These are phyloP conservation scores for Trichophyton equinum DNA, from an alignment of 2,329 filamentous ascomycete species.

Conservation along the genomic window DNA sequence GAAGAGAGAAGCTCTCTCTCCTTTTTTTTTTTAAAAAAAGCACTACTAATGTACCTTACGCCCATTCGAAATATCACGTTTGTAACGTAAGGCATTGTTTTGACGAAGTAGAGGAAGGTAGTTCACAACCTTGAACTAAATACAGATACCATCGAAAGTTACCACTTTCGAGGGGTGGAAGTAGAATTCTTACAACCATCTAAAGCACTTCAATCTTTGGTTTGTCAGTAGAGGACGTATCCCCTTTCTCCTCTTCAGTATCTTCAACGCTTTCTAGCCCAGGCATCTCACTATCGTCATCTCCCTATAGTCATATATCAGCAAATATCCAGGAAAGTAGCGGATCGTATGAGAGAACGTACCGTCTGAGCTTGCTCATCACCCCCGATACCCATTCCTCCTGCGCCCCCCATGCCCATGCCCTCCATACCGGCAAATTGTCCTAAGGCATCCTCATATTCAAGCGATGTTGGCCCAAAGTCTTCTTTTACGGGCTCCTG, in stretches of 20 bases:
- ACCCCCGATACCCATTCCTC: conserved; percentile 64
- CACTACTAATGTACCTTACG: too few relatives aligned
- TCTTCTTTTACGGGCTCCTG: too few relatives aligned
- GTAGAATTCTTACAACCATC: not conserved
- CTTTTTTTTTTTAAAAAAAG: too few relatives aligned
- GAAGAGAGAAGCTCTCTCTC: too few relatives aligned
- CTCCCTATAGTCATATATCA: conserved; percentile 9
- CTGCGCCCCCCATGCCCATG: conserved; percentile 4
- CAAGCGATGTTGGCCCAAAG: too few relatives aligned
- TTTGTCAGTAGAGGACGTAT: conserved; percentile 26
- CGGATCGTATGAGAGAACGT: not conserved
- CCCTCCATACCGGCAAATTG: too few relatives aligned
- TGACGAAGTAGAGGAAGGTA: too few relatives aligned
- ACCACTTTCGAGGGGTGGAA: not conserved
- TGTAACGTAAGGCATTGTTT: too few relatives aligned
- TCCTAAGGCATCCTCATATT: too few relatives aligned
- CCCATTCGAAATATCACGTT: too few relatives aligned
- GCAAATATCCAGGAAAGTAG: not conserved
- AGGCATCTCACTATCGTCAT: conserved; percentile 71
- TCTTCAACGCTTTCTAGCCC: conserved; percentile 49
- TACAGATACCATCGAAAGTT: not conserved
- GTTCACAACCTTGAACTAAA: too few relatives aligned
- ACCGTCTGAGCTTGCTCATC: conserved; percentile 30
- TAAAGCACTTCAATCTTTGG: conserved; percentile 21
- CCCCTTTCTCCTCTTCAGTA: conserved; percentile 25